Base-by-base conservation (phyloP, 176 grass and related monocot species). In the Alloteropsis semialata region DNA sequence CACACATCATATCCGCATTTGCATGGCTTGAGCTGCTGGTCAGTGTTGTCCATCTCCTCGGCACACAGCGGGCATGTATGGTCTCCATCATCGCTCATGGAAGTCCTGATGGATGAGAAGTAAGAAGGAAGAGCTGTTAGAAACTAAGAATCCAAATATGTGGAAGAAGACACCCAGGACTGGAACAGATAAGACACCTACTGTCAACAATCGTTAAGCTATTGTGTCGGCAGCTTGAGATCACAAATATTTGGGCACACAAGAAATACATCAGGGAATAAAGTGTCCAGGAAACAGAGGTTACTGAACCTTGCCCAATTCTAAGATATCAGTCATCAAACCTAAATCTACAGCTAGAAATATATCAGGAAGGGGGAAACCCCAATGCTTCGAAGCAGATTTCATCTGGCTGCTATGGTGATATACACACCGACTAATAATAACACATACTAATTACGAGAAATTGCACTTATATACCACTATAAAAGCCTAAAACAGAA, bases 31-130 rank as follows among this genome's bases (percentile, higher is more conserved):
- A 96, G 82, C 51, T 97, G 95, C 86, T 97, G 95, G 74, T 97
- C 95, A 58, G 96, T 99, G 58, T 94, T 73, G 93, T 99, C 96
- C 96, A 99, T 99, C 76, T 99, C 96, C 93, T 99, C 96, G 2
- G 96, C 89, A 25, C 96, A 99, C 48, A 99, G 89, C n/a, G 96
- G 96, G 83, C 96, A 99, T 74, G 89, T 94, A 63, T 85, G 90
- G 33, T 99, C 96, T 88, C 96, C 96, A n/a, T 96, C 93, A 37
- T 99, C 96, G 60, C 93, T 94, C 96, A 99, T 99, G 49, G 87
- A 88, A 77, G 81, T 92, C 87, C 96, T 99, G 37, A 24, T 80
- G 55, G 53, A 27, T 49, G 32, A 50, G 18, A 15, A 74, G 27
- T 51, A 22, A 69, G 17, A 55, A 55, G 53, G 2, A 13, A 57